phyloP scores from a whole-genome alignment of 768 basidiomycete species.

The Phaeotremella skinneri region DNA sequence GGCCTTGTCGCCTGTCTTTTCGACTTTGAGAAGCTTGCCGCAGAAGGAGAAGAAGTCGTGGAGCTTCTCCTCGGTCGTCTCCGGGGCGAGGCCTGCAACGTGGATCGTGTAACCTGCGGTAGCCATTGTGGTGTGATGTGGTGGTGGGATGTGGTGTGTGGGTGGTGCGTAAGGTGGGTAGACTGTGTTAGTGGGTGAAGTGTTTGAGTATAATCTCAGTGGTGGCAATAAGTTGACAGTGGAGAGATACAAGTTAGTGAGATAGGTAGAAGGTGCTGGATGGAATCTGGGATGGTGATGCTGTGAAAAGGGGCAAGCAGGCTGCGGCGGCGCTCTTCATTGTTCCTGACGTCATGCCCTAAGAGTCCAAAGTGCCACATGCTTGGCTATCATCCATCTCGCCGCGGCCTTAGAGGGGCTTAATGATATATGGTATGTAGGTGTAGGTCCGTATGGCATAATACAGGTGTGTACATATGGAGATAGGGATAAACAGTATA shows the following conservation, averaged over 20 bases:
- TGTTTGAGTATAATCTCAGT: neutral
- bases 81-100: constrained; percentile 67
- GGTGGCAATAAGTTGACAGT: neutral
- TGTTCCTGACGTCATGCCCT: too few relatives aligned
- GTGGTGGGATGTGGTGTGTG: neutral
- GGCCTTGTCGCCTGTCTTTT: constrained; percentile 56
- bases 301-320: too few relatives aligned
- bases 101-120: constrained; percentile 44
- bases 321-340: too few relatives aligned
- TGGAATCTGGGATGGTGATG: neutral
- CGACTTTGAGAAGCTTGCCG: constrained; percentile 62
- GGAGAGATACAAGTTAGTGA: too few relatives aligned
- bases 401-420: too few relatives aligned
- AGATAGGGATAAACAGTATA: too few relatives aligned
- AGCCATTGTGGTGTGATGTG: neutral
- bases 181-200: neutral
- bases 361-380: too few relatives aligned
- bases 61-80: constrained; percentile 67
- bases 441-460: too few relatives aligned
- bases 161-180: neutral
- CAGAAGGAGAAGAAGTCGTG: constrained; percentile 69
- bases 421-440: too few relatives aligned
- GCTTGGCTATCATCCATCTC: too few relatives aligned
- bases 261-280: neutral
- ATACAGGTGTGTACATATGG: too few relatives aligned